phyloP scores from a whole-genome alignment of 192 early-diverging fungal genomes.

The Podila verticillata region DNA sequence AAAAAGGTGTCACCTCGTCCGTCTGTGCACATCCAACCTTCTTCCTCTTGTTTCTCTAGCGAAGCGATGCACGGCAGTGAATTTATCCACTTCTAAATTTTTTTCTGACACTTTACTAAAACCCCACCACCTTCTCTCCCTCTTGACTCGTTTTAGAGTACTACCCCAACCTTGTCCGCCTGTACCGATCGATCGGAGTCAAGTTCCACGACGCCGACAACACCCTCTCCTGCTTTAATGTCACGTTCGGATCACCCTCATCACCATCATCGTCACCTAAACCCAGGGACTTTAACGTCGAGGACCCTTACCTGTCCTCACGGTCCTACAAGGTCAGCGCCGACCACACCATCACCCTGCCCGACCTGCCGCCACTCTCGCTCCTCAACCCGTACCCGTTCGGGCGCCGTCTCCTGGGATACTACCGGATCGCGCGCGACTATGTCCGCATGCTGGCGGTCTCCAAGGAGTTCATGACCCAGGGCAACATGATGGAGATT shows the following conservation, averaged over 20 bases:
- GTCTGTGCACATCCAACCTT: conserved; percentile 3
- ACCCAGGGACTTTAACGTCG: conserved; percentile 17
- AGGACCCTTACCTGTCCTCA: conserved; percentile 38
- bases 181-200: conserved; percentile 45
- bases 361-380: conserved; percentile 42
- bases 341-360: conserved; percentile 47
- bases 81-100: not conserved
- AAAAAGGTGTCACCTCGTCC: too few relatives aligned
- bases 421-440: conserved; percentile 47
- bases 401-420: conserved; percentile 42
- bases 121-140: too few relatives aligned
- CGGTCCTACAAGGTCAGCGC: conserved; percentile 45
- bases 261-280: conserved; percentile 1
- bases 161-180: conserved; percentile 46
- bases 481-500: conserved; percentile 47
- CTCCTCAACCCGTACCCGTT: conserved; percentile 48
- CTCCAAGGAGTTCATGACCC: conserved; percentile 50
- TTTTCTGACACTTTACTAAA: too few relatives aligned
- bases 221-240: conserved; percentile 47
- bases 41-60: not conserved
- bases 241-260: conserved; percentile 22
- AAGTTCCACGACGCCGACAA: conserved; percentile 50
- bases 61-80: not conserved
- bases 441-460: conserved; percentile 43
- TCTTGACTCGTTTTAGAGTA: conserved; percentile 18